Percentiles rank a stretch among this genome's conserved stretches.
Evolutionary conservation across 2,329 filamentous ascomycete genomes (phyloP).

Genomic region (Colletotrichum chlorophyti): DNA sequence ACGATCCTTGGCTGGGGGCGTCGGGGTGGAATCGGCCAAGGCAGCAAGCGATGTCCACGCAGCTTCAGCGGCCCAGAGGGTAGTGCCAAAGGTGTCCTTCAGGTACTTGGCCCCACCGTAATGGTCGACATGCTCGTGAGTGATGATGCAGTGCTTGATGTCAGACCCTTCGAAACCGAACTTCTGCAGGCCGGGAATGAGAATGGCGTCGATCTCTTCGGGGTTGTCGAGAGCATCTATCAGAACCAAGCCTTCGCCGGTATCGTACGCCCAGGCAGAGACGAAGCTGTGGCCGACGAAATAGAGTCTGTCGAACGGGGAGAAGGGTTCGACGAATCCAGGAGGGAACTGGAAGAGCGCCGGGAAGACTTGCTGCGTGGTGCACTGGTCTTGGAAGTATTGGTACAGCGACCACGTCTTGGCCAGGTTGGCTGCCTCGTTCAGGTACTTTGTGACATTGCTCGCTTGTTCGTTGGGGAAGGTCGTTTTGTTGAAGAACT

Average conservation of each 20-base stretch:
- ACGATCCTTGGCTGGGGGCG: slow-evolving; percentile 10
- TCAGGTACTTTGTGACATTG: neutral
- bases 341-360: neutral
- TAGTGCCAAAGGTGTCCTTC: slow-evolving; percentile 30
- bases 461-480: neutral
- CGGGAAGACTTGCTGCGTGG: neutral
- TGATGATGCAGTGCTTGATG: slow-evolving; percentile 36
- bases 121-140: slow-evolving; percentile 36
- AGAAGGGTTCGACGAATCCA: slow-evolving; percentile 30
- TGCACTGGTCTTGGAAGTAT: neutral
- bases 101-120: slow-evolving; percentile 34
- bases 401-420: neutral
- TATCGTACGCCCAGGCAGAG: slow-evolving; percentile 34
- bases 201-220: slow-evolving; percentile 28
- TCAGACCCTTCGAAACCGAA: slow-evolving; percentile 31
- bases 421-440: neutral
- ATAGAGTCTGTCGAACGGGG: slow-evolving; percentile 31
- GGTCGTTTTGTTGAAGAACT: neutral
- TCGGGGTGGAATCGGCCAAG: slow-evolving; percentile 10
- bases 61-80: slow-evolving; percentile 29
- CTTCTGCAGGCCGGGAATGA: slow-evolving; percentile 29
- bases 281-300: slow-evolving; percentile 31
- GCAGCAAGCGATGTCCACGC: slow-evolving; percentile 19
- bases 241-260: slow-evolving; percentile 33
- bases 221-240: slow-evolving; percentile 33